phyloP scores from a whole-genome alignment of 1,139 yeast species.

The Candida mesenterica region DNA sequence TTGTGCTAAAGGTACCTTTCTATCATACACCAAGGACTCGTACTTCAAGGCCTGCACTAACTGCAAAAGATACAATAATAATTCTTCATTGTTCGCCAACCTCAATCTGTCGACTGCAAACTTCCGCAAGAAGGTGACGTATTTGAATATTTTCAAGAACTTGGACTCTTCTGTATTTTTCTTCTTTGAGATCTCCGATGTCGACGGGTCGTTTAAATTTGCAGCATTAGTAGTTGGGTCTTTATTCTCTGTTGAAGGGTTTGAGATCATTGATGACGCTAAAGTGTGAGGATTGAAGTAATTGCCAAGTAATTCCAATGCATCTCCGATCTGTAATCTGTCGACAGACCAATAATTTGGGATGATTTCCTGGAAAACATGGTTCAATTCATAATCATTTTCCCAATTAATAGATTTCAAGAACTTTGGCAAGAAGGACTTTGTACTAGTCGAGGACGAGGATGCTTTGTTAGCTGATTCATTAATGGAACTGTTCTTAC shows the following conservation, averaged over 20 bases:
- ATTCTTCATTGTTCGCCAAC: conserved; percentile 75
- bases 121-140: conserved; percentile 53
- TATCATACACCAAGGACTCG: conserved; percentile 40
- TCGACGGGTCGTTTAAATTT: background rate
- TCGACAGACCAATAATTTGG: conserved; percentile 52
- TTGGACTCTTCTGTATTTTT: conserved; percentile 30
- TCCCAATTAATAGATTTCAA: conserved; percentile 88
- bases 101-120: conserved; percentile 86
- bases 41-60: conserved; percentile 90
- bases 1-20: conserved; percentile 6
- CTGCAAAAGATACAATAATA: conserved; percentile 80
- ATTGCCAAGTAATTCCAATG: conserved; percentile 82
- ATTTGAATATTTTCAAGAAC: conserved; percentile 31
- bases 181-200: conserved; percentile 2
- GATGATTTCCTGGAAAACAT: conserved; percentile 61
- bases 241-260: conserved; percentile 2
- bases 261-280: conserved; percentile 17
- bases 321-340: conserved; percentile 88
- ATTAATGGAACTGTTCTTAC: conserved; percentile 50
- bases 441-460: conserved; percentile 19
- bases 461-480: conserved; percentile 12
- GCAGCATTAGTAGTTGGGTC: background rate
- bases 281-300: conserved; percentile 50
- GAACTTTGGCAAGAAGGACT: conserved; percentile 77
- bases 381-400: conserved; percentile 75